A percentile compares a stretch with the other conserved stretches of the same genome.
Conservation (phyloP, 345 rosid species). For the Capsella bursapastoris region DNA sequence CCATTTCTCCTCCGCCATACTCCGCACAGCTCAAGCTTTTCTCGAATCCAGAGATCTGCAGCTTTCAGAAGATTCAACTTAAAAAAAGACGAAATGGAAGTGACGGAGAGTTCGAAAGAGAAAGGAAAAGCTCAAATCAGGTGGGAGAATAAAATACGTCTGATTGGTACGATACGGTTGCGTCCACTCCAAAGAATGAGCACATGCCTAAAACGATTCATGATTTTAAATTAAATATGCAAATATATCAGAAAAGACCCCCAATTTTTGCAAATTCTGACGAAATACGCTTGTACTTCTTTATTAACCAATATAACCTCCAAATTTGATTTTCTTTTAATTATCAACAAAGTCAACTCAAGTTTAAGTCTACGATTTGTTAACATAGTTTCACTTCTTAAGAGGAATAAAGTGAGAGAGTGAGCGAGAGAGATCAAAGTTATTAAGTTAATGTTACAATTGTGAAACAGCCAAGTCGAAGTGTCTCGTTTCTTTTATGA, state of each 20-base stretch:
- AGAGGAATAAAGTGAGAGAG: background rate
- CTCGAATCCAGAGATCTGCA: slow-evolving; percentile 16
- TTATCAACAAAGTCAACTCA: background rate
- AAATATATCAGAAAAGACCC: background rate
- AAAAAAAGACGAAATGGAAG: background rate
- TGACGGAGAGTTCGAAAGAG: slow-evolving; percentile 37
- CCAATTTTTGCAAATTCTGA: background rate
- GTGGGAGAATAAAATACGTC: slow-evolving; percentile 2
- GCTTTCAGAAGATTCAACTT: background rate
- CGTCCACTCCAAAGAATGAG: background rate
- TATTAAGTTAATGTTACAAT: slow-evolving; percentile 28
- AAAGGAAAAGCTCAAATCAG: background rate
- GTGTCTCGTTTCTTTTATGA: slow-evolving; percentile 25
- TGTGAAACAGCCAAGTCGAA: slow-evolving; percentile 33
- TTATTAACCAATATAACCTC: background rate
- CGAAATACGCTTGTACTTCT: background rate
- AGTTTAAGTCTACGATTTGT: background rate
- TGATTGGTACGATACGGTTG: slow-evolving; percentile 20
- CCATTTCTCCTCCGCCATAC: slow-evolving; percentile 71
- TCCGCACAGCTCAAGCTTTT: background rate
- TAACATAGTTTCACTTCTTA: background rate
- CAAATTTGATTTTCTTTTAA: background rate
- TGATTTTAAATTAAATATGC: background rate
- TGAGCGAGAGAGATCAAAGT: slow-evolving; percentile 11
- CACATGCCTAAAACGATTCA: background rate